phyloP scores from a whole-genome alignment of 768 basidiomycete species.

The Lanmaoa pseudosensibilis region DNA sequence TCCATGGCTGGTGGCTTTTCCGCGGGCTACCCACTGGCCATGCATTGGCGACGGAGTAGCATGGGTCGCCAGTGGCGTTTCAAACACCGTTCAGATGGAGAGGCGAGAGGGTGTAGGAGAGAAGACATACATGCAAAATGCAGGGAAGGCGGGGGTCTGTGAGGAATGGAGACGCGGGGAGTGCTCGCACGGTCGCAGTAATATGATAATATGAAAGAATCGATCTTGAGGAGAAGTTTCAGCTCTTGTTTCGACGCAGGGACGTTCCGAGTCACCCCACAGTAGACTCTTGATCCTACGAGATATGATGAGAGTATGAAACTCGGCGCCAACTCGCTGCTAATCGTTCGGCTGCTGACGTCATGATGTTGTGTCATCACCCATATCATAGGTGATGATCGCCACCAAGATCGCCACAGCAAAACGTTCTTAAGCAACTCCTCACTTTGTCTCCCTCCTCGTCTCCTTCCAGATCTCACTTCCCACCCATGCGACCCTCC shows the following conservation, averaged over 20 bases:
- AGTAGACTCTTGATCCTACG: background rate
- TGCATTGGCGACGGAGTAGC: too few relatives aligned
- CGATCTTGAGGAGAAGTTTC: constrained; percentile 55
- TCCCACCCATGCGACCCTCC: constrained; percentile 8
- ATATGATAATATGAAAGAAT: constrained; percentile 70
- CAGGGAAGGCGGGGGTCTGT: constrained; percentile 29
- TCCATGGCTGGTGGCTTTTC: too few relatives aligned
- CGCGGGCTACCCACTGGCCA: too few relatives aligned
- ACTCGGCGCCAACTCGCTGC: too few relatives aligned
- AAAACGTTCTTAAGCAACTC: constrained; percentile 15
- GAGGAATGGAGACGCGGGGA: constrained; percentile 12
- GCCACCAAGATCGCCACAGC: too few relatives aligned
- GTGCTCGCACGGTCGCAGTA: constrained; percentile 59
- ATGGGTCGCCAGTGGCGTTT: too few relatives aligned
- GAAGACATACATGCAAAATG: constrained; percentile 60
- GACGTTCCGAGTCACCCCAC: background rate
- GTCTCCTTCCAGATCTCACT: too few relatives aligned
- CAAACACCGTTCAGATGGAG: background rate
- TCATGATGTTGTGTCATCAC: too few relatives aligned
- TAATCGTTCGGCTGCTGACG: too few relatives aligned
- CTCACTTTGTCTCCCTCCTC: background rate
- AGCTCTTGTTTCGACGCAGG: constrained; percentile 37
- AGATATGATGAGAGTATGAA: background rate
- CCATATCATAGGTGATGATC: too few relatives aligned
- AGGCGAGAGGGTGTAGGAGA: background rate